Percentiles rank a stretch among this genome's conserved stretches.
Evolutionary conservation across 495 filamentous ascomycete species (phyloP).

Genomic region (Collariella sp.): DNA sequence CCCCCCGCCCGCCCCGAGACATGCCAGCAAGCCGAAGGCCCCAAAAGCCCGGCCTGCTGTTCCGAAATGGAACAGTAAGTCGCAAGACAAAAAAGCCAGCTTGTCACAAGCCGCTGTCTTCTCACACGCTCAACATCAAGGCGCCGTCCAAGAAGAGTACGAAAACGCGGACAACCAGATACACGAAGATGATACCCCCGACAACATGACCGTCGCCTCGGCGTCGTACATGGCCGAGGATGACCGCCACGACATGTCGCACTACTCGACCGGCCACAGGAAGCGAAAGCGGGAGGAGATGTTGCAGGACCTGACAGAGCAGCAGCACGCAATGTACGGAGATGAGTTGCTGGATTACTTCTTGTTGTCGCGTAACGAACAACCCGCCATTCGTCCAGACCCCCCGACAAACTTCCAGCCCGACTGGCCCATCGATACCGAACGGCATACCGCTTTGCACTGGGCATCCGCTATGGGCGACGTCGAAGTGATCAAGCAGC

Average conservation of each 20-base stretch:
- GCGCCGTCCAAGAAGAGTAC: constrained; percentile 34
- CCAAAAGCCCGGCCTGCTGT: constrained; percentile 50
- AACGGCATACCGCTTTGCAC: constrained; percentile 81
- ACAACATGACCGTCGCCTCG: constrained; percentile 68
- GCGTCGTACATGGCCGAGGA: constrained; percentile 78
- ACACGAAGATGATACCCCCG: constrained; percentile 72
- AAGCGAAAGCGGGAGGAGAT: constrained; percentile 72
- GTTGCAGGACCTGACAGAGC: constrained; percentile 59
- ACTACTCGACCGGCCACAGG: constrained; percentile 57
- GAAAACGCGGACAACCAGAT: constrained; percentile 48
- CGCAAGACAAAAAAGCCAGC: constrained; percentile 14
- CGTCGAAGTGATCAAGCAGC: constrained; percentile 74
- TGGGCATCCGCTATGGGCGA: constrained; percentile 99
- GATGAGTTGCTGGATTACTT: constrained; percentile 94
- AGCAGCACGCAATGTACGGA: constrained; percentile 79
- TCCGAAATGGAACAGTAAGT: constrained; percentile 45
- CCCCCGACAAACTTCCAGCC: constrained; percentile 78
- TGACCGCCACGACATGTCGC: constrained; percentile 58
- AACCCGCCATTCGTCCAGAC: constrained; percentile 58
- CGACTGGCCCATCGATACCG: constrained; percentile 80
- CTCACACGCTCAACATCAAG: constrained; percentile 25
- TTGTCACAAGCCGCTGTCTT: constrained; percentile 12
- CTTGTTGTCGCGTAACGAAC: constrained; percentile 63
- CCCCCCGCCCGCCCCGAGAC: constrained; percentile 89
- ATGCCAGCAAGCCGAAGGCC: constrained; percentile 67